Conservation (phyloP, 2,329 filamentous ascomycete species). For the Hypoxylon sp. region DNA sequence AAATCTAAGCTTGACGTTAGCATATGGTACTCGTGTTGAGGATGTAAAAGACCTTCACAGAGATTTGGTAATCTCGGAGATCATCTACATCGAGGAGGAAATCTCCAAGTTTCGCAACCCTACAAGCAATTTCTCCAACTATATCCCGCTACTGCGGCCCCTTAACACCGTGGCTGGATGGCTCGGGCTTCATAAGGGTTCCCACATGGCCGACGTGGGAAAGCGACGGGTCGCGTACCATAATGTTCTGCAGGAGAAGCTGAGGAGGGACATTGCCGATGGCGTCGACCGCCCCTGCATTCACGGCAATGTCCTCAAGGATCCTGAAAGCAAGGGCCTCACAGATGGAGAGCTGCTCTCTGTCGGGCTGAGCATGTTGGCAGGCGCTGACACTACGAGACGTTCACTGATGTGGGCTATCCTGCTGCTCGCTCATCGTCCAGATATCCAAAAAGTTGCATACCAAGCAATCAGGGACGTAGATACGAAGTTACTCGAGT, state of each 20-base stretch:
- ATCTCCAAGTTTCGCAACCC: constrained; percentile 73
- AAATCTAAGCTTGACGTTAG: constrained; percentile 72
- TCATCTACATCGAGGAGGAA: constrained; percentile 70
- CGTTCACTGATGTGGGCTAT: constrained; percentile 48
- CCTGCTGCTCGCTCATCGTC: constrained; percentile 46
- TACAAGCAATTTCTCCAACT: constrained; percentile 75
- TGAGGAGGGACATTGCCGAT: constrained; percentile 68
- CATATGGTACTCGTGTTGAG: constrained; percentile 68
- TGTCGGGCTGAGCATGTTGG: constrained; percentile 72
- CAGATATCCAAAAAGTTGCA: constrained; percentile 46
- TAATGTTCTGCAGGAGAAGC: constrained; percentile 64
- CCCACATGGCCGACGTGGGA: constrained; percentile 65
- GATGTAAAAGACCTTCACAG: constrained; percentile 38
- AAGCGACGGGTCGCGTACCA: constrained; percentile 68
- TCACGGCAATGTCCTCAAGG: constrained; percentile 74
- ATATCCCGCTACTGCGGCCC: constrained; percentile 69
- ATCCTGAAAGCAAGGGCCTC: constrained; percentile 70
- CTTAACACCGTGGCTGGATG: constrained; percentile 62
- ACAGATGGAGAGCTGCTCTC: constrained; percentile 75
- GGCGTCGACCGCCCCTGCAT: constrained; percentile 76
- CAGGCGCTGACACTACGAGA: constrained; percentile 48
- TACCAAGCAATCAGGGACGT: constrained; percentile 38
- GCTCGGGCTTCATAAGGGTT: constrained; percentile 27
- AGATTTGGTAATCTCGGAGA: constrained; percentile 68
- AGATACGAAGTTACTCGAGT: constrained; percentile 26